phyloP scores from a whole-genome alignment of 768 basidiomycete genomes.

The Boletus barrowsii region DNA sequence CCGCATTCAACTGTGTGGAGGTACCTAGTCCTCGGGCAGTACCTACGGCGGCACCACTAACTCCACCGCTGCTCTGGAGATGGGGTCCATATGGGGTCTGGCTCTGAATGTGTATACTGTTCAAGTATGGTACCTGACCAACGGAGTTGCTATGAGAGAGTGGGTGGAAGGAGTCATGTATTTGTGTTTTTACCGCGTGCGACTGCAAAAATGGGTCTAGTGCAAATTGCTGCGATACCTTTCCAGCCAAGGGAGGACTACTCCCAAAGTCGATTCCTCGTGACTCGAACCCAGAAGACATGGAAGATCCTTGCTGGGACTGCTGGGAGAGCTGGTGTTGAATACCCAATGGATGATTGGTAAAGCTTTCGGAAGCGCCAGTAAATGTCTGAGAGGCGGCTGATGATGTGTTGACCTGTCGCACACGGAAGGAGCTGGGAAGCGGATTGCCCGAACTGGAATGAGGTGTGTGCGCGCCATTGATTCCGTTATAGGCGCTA shows the following conservation, averaged over 20 bases:
- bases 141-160: slow-evolving; percentile 31
- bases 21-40: slow-evolving; percentile 27
- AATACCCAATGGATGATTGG: slow-evolving; percentile 26
- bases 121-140: slow-evolving; percentile 36
- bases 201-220: slow-evolving; percentile 34
- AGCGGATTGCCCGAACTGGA: slow-evolving; percentile 30
- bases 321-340: slow-evolving; percentile 36
- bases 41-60: slow-evolving; percentile 19
- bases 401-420: slow-evolving; percentile 32
- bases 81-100: slow-evolving; percentile 79
- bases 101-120: slow-evolving; percentile 54
- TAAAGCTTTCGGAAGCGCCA: slow-evolving; percentile 24
- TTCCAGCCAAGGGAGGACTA: slow-evolving; percentile 23
- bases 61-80: slow-evolving; percentile 43
- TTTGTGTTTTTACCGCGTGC: slow-evolving; percentile 27
- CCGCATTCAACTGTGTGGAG: slow-evolving; percentile 28
- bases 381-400: slow-evolving; percentile 25
- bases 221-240: slow-evolving; percentile 31
- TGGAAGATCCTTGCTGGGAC: slow-evolving; percentile 29
- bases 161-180: slow-evolving; percentile 34
- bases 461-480: slow-evolving; percentile 20
- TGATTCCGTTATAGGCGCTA: slow-evolving; percentile 31
- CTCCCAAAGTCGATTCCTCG: slow-evolving; percentile 34
- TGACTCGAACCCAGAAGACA: slow-evolving; percentile 26
- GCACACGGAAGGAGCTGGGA: slow-evolving; percentile 35